phyloP scores from a whole-genome alignment of 1,139 yeast species.

The Pichia sp. region DNA sequence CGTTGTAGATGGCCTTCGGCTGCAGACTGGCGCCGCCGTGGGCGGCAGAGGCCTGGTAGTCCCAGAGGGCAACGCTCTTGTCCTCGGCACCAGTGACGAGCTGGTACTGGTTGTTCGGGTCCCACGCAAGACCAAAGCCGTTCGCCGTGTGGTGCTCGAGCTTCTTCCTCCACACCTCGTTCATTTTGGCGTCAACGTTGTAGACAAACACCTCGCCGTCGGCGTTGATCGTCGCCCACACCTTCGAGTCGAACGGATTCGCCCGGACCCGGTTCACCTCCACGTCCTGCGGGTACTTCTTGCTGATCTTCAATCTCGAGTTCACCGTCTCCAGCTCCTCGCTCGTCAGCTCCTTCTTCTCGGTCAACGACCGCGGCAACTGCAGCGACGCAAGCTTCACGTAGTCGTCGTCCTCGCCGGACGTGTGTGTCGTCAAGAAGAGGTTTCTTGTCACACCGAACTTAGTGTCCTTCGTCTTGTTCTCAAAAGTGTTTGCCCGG shows the following conservation, averaged over 20 bases:
- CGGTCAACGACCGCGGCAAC: conserved; percentile 46
- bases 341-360: conserved; percentile 26
- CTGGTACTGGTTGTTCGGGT: conserved; percentile 41
- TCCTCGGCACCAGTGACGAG: conserved; percentile 65
- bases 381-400: conserved; percentile 72
- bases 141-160: conserved; percentile 57
- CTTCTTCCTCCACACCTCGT: conserved; percentile 12
- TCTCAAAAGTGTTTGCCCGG: conserved; percentile 39
- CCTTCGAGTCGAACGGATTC: conserved; percentile 65
- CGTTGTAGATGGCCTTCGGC: conserved; percentile 31
- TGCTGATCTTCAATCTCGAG: conserved; percentile 58
- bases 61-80: conserved; percentile 55
- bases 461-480: conserved; percentile 27
- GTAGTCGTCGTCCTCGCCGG: conserved; percentile 73
- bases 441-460: conserved; percentile 33
- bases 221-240: conserved; percentile 76
- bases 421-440: conserved; percentile 81
- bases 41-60: conserved; percentile 31
- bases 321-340: conserved; percentile 35
- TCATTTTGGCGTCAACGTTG: conserved; percentile 34
- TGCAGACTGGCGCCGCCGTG: conserved; percentile 8
- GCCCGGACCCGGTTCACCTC: conserved; percentile 73
- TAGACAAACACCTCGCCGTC: conserved; percentile 70
- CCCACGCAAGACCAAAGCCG: conserved; percentile 75
- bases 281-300: conserved; percentile 44